Conservation (phyloP, 2,329 filamentous ascomycete genomes). For the Scopulariopsis brevicaulis region DNA sequence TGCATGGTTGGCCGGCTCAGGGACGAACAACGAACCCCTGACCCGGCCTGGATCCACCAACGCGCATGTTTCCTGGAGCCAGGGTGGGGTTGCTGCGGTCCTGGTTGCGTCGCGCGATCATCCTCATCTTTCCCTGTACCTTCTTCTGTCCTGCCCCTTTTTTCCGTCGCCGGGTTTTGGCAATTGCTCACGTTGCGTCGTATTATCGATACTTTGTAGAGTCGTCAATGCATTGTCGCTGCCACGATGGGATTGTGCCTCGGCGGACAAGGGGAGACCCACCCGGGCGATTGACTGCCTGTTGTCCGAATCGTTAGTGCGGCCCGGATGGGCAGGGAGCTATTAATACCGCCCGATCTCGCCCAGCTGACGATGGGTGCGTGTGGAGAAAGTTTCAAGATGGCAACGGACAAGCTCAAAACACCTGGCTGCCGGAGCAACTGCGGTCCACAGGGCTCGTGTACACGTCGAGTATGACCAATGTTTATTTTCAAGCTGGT, state of each 20-base stretch:
- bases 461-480: not conserved
- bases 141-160: not conserved
- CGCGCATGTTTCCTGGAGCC: not conserved
- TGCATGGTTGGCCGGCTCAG: not conserved
- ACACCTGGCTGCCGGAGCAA: not conserved
- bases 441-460: not conserved
- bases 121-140: not conserved
- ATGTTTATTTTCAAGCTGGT: not conserved
- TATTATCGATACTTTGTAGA: no score
- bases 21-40: not conserved
- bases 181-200: not conserved
- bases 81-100: not conserved
- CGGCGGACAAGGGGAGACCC: no score
- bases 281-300: no score
- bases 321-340: not conserved
- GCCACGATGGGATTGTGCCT: no score
- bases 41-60: not conserved
- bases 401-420: not conserved
- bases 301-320: not conserved
- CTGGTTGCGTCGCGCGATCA: not conserved
- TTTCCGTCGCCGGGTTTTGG: not conserved
- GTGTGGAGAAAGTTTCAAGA: not conserved
- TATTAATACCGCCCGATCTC: not conserved
- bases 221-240: no score
- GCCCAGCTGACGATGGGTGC: not conserved